Evolutionary conservation across 73 alveolate genomes (phyloP).

Genomic region (Tetrahymena borealis): DNA sequence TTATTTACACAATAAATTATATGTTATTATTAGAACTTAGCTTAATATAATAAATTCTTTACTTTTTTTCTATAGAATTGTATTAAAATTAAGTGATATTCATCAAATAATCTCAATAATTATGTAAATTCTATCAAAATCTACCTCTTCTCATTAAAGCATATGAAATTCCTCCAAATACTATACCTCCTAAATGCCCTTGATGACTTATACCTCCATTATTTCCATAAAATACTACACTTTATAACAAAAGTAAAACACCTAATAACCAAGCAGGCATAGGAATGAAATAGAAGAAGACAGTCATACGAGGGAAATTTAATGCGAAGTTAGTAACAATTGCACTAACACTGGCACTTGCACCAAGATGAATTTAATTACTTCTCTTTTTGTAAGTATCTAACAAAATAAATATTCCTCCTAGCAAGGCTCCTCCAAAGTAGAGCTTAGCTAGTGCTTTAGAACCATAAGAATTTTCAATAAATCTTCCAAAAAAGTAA

Average conservation of each 20-base stretch:
- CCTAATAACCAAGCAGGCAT: background rate
- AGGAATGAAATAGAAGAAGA: background rate
- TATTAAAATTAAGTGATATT: too few species aligned
- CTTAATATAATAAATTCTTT: too few species aligned
- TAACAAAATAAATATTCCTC: background rate
- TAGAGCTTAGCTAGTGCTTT: background rate
- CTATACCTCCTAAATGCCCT: background rate
- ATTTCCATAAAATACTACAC: background rate
- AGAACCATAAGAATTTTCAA: background rate
- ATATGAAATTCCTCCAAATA: background rate
- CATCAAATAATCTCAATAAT: background rate
- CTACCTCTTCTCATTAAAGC: background rate
- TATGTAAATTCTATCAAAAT: background rate
- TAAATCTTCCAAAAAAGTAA: background rate
- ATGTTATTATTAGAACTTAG: too few species aligned
- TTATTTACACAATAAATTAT: too few species aligned
- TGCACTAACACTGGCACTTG: background rate
- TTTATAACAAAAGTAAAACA: background rate
- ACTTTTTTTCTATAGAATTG: too few species aligned
- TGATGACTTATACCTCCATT: background rate
- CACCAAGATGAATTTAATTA: background rate
- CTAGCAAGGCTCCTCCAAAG: background rate
- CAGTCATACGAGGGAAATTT: background rate
- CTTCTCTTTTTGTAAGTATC: background rate
- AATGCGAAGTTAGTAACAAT: background rate